These are phyloP conservation scores for Sphagnum fallax DNA, from an alignment of 228 moss, liverwort and hornwort species.

Conservation along the genomic window DNA sequence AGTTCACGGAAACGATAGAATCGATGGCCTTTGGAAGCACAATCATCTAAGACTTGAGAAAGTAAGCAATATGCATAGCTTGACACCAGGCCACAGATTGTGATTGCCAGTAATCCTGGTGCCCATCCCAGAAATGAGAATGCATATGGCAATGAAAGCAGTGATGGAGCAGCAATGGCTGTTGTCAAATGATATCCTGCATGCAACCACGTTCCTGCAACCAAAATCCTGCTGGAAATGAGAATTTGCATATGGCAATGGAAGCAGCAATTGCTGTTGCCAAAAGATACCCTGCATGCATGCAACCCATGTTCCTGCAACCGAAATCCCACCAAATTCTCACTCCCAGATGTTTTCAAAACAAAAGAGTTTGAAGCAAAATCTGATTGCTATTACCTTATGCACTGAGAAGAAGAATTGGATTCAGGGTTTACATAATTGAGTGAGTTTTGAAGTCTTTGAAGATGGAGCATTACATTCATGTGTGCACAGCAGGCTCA, in stretches of 20 bases:
- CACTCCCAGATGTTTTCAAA: no score
- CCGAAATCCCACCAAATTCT: not conserved
- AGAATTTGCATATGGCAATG: conserved; percentile 17
- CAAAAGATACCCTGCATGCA: conserved; percentile 66
- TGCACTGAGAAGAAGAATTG: no score
- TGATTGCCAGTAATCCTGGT: conserved; percentile 43
- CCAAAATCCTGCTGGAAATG: no score
- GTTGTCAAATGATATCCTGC: conserved; percentile 67
- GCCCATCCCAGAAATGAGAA: conserved; percentile 53
- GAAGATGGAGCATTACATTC: not conserved
- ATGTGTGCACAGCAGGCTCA: no score
- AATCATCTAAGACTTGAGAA: conserved; percentile 51
- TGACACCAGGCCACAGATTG: conserved; percentile 48
- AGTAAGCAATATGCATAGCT: conserved; percentile 67
- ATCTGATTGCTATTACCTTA: no score
- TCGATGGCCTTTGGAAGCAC: conserved; percentile 41
- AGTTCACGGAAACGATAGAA: conserved; percentile 63
- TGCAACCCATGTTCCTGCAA: conserved; percentile 49
- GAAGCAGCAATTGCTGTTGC: conserved; percentile 63
- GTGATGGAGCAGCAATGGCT: conserved; percentile 60
- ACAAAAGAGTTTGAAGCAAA: no score
- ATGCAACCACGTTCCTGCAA: conserved; percentile 65
- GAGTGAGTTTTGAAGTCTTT: not conserved
- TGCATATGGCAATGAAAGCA: conserved; percentile 55
- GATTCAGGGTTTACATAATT: not conserved